Percentiles rank a stretch among this genome's conserved stretches.
Conservation (phyloP, 148 eudicot genomes). For the Chenopodium berlandieri region DNA sequence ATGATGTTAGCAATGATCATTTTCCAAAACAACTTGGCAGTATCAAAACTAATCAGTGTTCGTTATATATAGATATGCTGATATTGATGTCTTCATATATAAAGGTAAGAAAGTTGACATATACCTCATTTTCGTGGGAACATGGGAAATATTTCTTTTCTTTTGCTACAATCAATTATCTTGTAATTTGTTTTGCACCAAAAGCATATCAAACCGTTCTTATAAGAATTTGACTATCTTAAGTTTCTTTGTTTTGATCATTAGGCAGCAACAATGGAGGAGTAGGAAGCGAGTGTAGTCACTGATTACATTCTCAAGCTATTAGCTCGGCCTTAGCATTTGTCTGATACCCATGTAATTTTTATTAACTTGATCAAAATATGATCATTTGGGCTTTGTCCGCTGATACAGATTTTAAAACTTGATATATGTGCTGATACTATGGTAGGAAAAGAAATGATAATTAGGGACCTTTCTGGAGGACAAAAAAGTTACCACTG, state of each 20-base stretch:
- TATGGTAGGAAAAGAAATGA: constrained; percentile 77
- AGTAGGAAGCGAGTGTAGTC: constrained; percentile 69
- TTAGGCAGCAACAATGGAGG: constrained; percentile 70
- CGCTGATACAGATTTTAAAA: constrained; percentile 60
- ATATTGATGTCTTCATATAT: constrained; percentile 50
- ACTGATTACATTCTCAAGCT: constrained; percentile 84
- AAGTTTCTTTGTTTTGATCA: neutral
- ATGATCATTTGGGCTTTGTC: neutral
- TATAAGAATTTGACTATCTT: neutral
- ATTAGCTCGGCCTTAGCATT: neutral
- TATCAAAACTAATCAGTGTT: neutral
- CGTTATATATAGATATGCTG: constrained; percentile 44
- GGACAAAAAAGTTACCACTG: constrained; percentile 88
- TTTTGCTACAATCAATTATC: neutral
- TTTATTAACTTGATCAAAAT: neutral
- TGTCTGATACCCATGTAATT: neutral
- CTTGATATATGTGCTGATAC: constrained; percentile 84
- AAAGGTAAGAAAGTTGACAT: constrained; percentile 44
- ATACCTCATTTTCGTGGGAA: neutral
- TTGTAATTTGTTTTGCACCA: neutral
- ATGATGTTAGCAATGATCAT: constrained; percentile 5
- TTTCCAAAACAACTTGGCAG: neutral
- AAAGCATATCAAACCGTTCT: neutral
- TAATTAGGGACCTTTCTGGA: constrained; percentile 67
- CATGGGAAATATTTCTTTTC: neutral